Base-by-base conservation (phyloP, 106 monocot species). In the Alisma plantagoaquatica region DNA sequence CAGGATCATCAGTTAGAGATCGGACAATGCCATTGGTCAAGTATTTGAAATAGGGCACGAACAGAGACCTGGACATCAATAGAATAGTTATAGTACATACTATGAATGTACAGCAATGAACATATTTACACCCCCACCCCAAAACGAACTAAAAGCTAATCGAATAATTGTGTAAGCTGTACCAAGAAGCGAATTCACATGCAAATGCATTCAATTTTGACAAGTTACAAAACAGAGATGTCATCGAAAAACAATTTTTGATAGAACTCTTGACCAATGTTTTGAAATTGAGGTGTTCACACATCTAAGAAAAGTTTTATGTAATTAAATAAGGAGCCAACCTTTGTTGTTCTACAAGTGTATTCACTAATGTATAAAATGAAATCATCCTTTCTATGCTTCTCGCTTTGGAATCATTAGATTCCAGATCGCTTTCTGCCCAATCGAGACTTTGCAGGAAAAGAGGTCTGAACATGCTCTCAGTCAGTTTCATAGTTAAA, bases 21-120 rank as follows among this genome's bases (percentile, higher is more conserved):
- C 42, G 68, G 2, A 61, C 62, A 19, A 69, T 84, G 33, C 79
- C 67, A 51, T 89, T 79, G 53, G 86, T 32, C 66, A 98, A 70
- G 69, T 90, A 85, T 60, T 98, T 98, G 85, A 90, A 98, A 60
- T 90, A 98, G 62, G 98, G 98, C 46, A 90, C 79, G 65, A 98
- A 98, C 41, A 98, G 59, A 21, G 98, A 85, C 64, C 98, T 98
- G 75, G 33, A 62, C 12, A 16, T 17, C 31, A 38, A 22, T 2
- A 23, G 14, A 60, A 44, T n/a, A 60, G 15, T n/a, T n/a, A n/a
- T n/a, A n/a, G n/a, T n/a, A n/a, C n/a, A n/a, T n/a, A n/a, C n/a
- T n/a, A n/a, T n/a, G n/a, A n/a, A n/a, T n/a, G n/a, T n/a, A n/a
- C n/a, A n/a, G n/a, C n/a, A n/a, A n/a, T n/a, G n/a, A n/a, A n/a